These are phyloP conservation scores for Coprinopsis strossmayeri DNA, from an alignment of 768 basidiomycete genomes.

Conservation along the genomic window DNA sequence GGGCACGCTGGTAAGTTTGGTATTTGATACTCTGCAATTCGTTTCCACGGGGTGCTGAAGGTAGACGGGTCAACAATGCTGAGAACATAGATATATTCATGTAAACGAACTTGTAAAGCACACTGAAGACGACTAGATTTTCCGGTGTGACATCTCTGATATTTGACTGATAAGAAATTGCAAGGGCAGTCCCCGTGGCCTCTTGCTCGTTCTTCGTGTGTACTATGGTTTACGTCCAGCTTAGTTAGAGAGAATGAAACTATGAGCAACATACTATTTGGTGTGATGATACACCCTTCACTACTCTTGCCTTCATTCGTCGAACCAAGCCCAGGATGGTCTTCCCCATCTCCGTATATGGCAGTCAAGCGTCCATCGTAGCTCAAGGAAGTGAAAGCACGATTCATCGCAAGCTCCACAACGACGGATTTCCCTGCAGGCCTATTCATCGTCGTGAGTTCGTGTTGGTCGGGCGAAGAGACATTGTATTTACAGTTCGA, in stretches of 20 bases:
- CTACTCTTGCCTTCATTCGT: constrained; percentile 19
- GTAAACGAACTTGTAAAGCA: constrained; percentile 28
- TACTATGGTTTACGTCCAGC: constrained; percentile 19
- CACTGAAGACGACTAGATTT: constrained; percentile 38
- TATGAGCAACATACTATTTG: constrained; percentile 26
- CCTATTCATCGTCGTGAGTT: constrained; percentile 17
- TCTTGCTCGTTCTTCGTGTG: constrained; percentile 39
- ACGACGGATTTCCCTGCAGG: constrained; percentile 36
- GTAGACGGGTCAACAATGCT: background rate
- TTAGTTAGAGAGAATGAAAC: background rate
- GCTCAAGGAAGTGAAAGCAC: constrained; percentile 34
- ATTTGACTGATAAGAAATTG: constrained; percentile 38
- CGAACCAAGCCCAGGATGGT: constrained; percentile 27
- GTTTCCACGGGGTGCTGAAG: constrained; percentile 35
- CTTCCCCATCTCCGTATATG: constrained; percentile 27
- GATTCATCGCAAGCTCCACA: constrained; percentile 35
- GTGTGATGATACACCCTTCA: constrained; percentile 25
- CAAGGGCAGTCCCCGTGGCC: constrained; percentile 41
- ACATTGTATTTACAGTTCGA: constrained; percentile 29
- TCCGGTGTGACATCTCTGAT: constrained; percentile 32
- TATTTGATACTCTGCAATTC: constrained; percentile 34
- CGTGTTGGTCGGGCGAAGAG: background rate
- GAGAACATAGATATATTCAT: background rate
- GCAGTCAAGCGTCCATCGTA: constrained; percentile 22
- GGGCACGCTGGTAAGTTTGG: constrained; percentile 40